Evolutionary conservation across 176 grass and related monocot species (phyloP).

Genomic region (Ananas comosus): DNA sequence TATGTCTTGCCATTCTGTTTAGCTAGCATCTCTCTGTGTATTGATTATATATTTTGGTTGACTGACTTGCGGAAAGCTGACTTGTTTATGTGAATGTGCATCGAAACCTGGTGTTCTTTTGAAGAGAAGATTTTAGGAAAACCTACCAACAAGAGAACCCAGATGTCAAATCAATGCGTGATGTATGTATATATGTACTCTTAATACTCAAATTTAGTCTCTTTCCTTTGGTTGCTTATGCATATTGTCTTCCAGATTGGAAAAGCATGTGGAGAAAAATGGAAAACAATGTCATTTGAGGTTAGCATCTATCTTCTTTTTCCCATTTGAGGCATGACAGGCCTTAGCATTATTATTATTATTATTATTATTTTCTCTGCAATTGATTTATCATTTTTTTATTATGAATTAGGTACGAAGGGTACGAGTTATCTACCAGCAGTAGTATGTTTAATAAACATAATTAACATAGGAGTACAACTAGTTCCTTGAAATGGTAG

Average conservation of each 20-base stretch:
- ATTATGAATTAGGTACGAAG: no score
- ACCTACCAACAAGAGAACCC: slow-evolving; percentile 69
- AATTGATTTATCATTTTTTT: no score
- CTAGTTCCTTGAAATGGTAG: no score
- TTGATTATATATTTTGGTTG: neutral
- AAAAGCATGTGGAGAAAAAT: slow-evolving; percentile 84
- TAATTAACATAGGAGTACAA: no score
- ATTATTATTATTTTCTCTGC: no score
- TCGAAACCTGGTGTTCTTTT: slow-evolving; percentile 30
- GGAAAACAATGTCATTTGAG: slow-evolving; percentile 88
- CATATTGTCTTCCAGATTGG: slow-evolving; percentile 48
- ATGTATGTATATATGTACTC: slow-evolving; percentile 33
- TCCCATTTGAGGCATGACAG: neutral
- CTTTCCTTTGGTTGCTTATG: slow-evolving; percentile 1
- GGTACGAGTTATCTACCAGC: no score
- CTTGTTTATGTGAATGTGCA: slow-evolving; percentile 1
- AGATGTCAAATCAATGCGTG: slow-evolving; percentile 74
- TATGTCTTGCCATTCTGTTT: no score
- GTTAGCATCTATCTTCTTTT: slow-evolving; percentile 35
- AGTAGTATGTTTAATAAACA: no score
- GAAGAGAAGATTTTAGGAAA: slow-evolving; percentile 91
- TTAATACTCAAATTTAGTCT: neutral
- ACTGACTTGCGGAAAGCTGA: neutral
- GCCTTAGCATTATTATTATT: neutral
- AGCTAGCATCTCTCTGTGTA: neutral